These are phyloP conservation scores for Potentilla sterilis DNA, from an alignment of 306 rosid species.

Conservation along the genomic window DNA sequence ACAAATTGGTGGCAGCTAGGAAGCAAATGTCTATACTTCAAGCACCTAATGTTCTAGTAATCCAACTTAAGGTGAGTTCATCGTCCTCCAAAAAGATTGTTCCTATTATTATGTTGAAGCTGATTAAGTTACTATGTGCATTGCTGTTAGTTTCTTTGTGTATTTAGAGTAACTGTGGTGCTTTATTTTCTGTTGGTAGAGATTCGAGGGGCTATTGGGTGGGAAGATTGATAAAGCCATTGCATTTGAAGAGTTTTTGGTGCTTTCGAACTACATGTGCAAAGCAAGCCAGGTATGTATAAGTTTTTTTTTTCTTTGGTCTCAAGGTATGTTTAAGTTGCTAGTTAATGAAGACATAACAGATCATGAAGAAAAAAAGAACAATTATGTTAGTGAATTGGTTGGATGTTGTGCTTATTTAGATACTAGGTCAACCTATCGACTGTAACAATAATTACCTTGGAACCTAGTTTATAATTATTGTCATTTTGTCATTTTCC, in stretches of 20 bases:
- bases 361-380: not conserved
- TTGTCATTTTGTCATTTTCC: not conserved
- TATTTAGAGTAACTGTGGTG: conserved; percentile 15
- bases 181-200: conserved; percentile 56
- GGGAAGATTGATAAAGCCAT: conserved; percentile 90
- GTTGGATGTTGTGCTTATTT: not conserved
- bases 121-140: conserved; percentile 14
- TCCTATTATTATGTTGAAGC: not conserved
- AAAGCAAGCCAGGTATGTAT: conserved; percentile 77
- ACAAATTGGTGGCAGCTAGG: conserved; percentile 84
- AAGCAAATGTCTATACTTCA: conserved; percentile 92
- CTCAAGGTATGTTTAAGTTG: conserved; percentile 35
- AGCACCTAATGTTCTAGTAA: conserved; percentile 90
- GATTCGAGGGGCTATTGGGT: conserved; percentile 90
- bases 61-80: conserved; percentile 82
- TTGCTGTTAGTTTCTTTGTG: conserved; percentile 9
- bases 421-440: not conserved
- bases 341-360: conserved; percentile 3
- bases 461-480: not conserved
- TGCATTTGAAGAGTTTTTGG: conserved; percentile 85
- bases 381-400: not conserved
- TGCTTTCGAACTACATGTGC: conserved; percentile 91
- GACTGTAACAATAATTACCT: not conserved
- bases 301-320: conserved; percentile 14
- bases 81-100: not conserved